Evolutionary conservation across 2,329 filamentous ascomycete species (phyloP).

Genomic region (Fusarium sp.): DNA sequence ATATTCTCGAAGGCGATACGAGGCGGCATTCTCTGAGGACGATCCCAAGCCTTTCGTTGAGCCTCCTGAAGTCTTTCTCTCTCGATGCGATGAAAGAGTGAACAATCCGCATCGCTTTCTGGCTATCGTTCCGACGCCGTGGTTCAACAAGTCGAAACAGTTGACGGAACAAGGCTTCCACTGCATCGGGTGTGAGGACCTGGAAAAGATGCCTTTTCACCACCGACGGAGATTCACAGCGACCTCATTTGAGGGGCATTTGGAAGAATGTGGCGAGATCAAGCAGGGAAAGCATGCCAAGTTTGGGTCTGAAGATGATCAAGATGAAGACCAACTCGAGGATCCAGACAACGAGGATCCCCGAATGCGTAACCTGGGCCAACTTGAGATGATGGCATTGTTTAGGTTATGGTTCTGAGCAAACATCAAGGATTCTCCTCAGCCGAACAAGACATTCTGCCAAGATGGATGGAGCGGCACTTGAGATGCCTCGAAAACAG

Average conservation of each 20-base stretch:
- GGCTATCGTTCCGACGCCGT: slow-evolving; percentile 2
- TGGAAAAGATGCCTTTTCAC: background rate
- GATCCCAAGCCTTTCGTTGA: background rate
- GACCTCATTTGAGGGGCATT: background rate
- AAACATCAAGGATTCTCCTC: background rate
- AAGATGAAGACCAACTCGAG: background rate
- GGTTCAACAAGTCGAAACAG: slow-evolving; percentile 2
- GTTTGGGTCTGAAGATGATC: background rate
- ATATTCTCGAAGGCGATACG: background rate
- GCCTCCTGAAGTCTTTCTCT: background rate
- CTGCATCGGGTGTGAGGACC: background rate
- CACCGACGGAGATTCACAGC: background rate
- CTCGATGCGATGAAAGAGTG: background rate
- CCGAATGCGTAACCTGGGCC: background rate
- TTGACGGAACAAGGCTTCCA: background rate
- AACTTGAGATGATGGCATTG: background rate
- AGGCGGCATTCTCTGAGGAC: background rate
- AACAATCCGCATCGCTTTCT: slow-evolving; percentile 8
- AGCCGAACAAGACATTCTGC: background rate
- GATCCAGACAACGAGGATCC: background rate
- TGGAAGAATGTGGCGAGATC: slow-evolving; percentile 7
- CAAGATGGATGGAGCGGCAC: slow-evolving; percentile 18
- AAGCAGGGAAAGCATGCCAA: background rate
- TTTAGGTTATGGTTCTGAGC: background rate
- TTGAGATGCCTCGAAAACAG: background rate